Evolutionary conservation across 2,329 filamentous ascomycete genomes (phyloP).

Genomic region (Cyphellophora europaea): DNA sequence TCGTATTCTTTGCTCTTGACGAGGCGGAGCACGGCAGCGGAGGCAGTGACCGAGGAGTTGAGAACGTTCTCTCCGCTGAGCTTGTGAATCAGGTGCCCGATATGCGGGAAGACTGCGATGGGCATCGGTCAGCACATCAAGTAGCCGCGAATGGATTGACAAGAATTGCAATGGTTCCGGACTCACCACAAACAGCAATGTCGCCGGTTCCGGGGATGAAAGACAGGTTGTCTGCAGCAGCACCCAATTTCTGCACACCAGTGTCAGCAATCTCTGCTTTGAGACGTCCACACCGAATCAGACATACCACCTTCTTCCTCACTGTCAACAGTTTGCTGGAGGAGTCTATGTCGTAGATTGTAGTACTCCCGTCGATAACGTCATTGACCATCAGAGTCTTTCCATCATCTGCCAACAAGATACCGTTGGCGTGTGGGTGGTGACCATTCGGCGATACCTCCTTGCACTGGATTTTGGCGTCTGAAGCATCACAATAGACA

Average conservation of each 20-base stretch:
- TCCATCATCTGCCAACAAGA: conserved; percentile 9
- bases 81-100: background rate
- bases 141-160: background rate
- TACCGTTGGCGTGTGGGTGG: conserved; percentile 12
- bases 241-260: conserved; percentile 8
- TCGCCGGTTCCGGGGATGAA: conserved; percentile 10
- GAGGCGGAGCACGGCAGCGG: conserved; percentile 10
- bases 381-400: conserved; percentile 11
- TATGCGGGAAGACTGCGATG: conserved; percentile 8
- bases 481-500: conserved; percentile 7
- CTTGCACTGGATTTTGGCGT: conserved; percentile 7
- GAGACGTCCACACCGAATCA: too few species aligned
- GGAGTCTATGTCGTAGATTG: conserved; percentile 10
- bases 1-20: conserved; percentile 10
- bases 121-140: background rate
- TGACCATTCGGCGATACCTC: conserved; percentile 7
- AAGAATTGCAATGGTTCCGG: background rate
- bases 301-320: conserved; percentile 9
- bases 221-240: conserved; percentile 11
- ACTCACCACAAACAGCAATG: conserved; percentile 8
- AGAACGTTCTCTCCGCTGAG: conserved; percentile 5
- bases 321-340: conserved; percentile 7
- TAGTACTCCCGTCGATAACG: conserved; percentile 9
- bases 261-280: too few species aligned
- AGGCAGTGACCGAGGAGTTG: conserved; percentile 2